A percentile compares a stretch with the other conserved stretches of the same genome.
These are phyloP conservation scores for Leccinum variicolor DNA, from an alignment of 768 basidiomycete genomes.

Conservation along the genomic window DNA sequence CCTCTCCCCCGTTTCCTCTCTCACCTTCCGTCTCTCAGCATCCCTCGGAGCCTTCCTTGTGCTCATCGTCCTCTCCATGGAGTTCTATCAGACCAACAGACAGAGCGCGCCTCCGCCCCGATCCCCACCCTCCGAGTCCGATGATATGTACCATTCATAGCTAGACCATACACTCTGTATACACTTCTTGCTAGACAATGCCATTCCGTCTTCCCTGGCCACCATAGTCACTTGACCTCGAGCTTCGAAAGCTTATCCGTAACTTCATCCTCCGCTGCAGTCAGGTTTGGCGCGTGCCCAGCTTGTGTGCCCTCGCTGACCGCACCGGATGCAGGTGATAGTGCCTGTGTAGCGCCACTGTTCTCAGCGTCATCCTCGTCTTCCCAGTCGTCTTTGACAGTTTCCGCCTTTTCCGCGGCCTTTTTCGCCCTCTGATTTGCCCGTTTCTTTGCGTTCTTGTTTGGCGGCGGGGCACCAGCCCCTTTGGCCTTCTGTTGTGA, in stretches of 20 bases:
- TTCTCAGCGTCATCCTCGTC: constrained; percentile 55
- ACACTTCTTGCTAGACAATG: not conserved
- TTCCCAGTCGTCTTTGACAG: constrained; percentile 77
- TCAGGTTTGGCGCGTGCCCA: constrained; percentile 22
- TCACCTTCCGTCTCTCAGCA: constrained; percentile 36
- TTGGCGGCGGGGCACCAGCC: constrained; percentile 39
- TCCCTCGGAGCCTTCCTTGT: constrained; percentile 64
- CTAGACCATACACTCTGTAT: constrained; percentile 8
- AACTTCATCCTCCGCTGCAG: constrained; percentile 33
- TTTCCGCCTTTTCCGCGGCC: constrained; percentile 46
- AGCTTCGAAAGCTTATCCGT: constrained; percentile 55
- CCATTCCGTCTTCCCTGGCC: no score
- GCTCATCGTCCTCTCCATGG: constrained; percentile 69
- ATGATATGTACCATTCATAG: constrained; percentile 15
- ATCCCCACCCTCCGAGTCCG: not conserved
- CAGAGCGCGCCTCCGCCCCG: constrained; percentile 11
- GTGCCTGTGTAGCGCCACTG: constrained; percentile 11
- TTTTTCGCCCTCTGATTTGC: constrained; percentile 77
- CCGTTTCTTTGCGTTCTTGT: constrained; percentile 81
- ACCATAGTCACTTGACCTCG: constrained; percentile 43
- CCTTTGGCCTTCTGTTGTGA: constrained; percentile 29
- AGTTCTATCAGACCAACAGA: constrained; percentile 48
- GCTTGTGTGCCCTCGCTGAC: constrained; percentile 17
- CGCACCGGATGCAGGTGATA: not conserved
- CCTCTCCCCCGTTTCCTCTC: not conserved